Conservation (phyloP, 192 early-diverging fungal species). For the Umbelopsis vinacea region DNA sequence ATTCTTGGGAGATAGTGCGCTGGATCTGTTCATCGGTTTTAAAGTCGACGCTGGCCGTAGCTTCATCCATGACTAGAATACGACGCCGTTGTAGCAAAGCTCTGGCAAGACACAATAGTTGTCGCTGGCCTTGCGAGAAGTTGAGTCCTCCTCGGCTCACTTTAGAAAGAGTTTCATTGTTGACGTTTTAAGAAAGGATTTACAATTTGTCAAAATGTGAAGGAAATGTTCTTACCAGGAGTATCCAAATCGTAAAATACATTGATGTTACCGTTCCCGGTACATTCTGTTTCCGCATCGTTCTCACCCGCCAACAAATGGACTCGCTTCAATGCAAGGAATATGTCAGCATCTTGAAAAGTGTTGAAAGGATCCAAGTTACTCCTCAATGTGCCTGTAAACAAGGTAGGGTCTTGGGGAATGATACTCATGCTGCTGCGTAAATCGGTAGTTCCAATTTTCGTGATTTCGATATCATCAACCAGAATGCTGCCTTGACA, state of each 20-base stretch:
- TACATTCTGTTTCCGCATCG: constrained; percentile 21
- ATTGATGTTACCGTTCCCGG: constrained; percentile 22
- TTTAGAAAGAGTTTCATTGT: not conserved
- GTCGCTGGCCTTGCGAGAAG: constrained; percentile 81
- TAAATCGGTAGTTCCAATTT: constrained; percentile 73
- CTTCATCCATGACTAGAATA: constrained; percentile 63
- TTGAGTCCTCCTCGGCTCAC: constrained; percentile 87
- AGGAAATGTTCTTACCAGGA: not conserved
- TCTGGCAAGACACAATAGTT: constrained; percentile 78
- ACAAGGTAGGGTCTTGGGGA: constrained; percentile 68
- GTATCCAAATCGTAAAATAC: constrained; percentile 28
- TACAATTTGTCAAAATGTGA: not conserved
- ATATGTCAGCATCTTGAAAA: constrained; percentile 78
- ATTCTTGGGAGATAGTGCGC: constrained; percentile 56
- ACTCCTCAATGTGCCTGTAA: constrained; percentile 66
- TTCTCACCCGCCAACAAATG: constrained; percentile 45
- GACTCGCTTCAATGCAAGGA: constrained; percentile 76
- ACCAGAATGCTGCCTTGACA: constrained; percentile 67
- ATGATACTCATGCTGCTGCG: constrained; percentile 79
- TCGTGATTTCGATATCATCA: constrained; percentile 73
- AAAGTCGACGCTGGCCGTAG: constrained; percentile 60
- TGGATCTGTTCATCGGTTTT: constrained; percentile 65
- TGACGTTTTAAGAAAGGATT: not conserved
- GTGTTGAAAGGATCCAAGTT: constrained; percentile 92
- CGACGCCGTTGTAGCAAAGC: constrained; percentile 63